A percentile compares a stretch with the other conserved stretches of the same genome.
Conservation (phyloP, 441 rosid genomes). For the Macaranga tanarius region DNA sequence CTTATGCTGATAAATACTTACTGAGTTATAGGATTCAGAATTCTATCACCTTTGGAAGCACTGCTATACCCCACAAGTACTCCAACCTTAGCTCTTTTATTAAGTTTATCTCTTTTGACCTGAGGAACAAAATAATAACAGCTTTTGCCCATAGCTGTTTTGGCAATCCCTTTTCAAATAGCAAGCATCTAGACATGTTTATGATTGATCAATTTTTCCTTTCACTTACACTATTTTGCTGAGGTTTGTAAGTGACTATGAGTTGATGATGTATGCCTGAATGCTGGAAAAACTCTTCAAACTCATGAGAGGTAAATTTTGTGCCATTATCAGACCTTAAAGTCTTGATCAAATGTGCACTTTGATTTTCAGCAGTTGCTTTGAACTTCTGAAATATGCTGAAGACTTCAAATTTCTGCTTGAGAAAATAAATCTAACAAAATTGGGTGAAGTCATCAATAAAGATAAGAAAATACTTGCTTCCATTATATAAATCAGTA, state of each 20-base stretch:
- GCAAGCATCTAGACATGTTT: neutral
- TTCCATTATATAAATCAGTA: neutral
- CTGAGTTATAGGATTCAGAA: neutral
- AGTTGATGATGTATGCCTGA: neutral
- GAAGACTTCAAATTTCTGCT: neutral
- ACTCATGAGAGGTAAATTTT: neutral
- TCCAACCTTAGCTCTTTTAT: neutral
- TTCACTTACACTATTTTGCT: neutral
- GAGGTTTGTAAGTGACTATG: too few relatives aligned
- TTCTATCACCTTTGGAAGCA: neutral
- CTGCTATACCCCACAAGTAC: neutral
- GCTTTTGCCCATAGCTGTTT: neutral
- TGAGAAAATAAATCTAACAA: neutral
- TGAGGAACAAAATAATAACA: neutral
- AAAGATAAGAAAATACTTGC: too few relatives aligned
- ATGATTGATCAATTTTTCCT: neutral
- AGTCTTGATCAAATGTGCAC: neutral
- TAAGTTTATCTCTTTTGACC: neutral
- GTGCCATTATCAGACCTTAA: neutral
- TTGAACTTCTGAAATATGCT: neutral
- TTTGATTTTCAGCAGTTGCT: neutral
- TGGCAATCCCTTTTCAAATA: too few relatives aligned
- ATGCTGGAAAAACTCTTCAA: neutral
- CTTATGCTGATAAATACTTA: neutral
- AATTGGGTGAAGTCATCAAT: too few relatives aligned